Conservation (phyloP, 192 early-diverging fungal species). For the Diversispora epigaea region DNA sequence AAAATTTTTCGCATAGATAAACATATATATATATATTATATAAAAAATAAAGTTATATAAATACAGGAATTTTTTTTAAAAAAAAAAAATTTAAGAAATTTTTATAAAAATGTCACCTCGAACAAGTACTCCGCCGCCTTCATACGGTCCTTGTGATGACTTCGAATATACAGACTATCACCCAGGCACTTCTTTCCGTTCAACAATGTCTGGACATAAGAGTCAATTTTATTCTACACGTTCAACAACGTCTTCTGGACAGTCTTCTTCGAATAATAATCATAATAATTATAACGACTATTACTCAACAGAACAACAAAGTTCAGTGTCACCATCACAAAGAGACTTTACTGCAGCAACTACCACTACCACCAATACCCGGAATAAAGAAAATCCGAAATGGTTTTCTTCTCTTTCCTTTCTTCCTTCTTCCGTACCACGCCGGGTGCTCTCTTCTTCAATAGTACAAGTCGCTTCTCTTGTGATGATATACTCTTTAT, state of each 20-base stretch:
- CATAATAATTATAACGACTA: not conserved
- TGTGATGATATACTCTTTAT: conserved; percentile 21
- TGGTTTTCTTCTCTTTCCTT: conserved; percentile 2
- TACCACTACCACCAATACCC: not conserved
- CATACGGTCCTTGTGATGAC: conserved; percentile 12
- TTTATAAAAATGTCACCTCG: conserved; percentile 27
- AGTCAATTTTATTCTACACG: conserved; percentile 10
- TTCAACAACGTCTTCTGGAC: not conserved
- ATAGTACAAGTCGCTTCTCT: conserved; percentile 13
- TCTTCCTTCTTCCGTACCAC: conserved; percentile 13
- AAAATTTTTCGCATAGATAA: not conserved
- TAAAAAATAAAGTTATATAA: not conserved
- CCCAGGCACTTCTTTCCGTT: not conserved
- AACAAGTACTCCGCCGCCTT: conserved; percentile 17
- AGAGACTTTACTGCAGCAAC: not conserved
- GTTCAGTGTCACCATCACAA: not conserved
- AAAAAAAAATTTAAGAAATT: not conserved
- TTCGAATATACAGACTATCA: not conserved
- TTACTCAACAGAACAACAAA: not conserved
- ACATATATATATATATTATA: not conserved
- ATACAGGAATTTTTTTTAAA: not conserved
- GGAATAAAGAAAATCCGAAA: not conserved
- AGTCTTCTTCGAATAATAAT: too few species aligned
- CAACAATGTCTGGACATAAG: not conserved
- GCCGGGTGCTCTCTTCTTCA: conserved; percentile 12